phyloP scores from a whole-genome alignment of 2,329 filamentous ascomycete genomes.

The Mycosphaerella sp. region DNA sequence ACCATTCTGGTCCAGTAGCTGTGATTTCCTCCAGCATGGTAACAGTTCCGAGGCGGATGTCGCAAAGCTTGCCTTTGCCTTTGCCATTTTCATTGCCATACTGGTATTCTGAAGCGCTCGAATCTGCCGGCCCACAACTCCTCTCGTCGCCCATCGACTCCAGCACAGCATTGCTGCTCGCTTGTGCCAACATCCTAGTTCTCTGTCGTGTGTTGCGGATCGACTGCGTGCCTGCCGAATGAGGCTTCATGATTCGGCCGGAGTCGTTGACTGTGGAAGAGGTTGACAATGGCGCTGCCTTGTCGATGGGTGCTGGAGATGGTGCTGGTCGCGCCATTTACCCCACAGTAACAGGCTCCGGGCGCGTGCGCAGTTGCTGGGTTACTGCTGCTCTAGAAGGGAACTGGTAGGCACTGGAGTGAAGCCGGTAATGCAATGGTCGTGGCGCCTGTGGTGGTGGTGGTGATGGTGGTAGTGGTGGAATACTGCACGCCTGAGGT shows the following conservation, averaged over 20 bases:
- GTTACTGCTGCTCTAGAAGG: not conserved
- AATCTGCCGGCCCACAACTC: slow-evolving; percentile 1
- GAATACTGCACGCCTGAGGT: too few relatives aligned
- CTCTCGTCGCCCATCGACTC: slow-evolving; percentile 17
- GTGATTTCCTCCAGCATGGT: slow-evolving; percentile 3
- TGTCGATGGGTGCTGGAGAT: not conserved
- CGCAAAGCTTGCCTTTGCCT: slow-evolving; percentile 12
- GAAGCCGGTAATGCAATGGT: not conserved
- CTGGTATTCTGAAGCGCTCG: not conserved
- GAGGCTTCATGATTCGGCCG: slow-evolving; percentile 15
- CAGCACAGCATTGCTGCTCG: slow-evolving; percentile 14
- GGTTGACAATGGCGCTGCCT: slow-evolving; percentile 3
- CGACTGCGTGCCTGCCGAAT: slow-evolving; percentile 1
- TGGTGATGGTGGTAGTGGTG: not conserved
- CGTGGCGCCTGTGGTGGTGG: not conserved
- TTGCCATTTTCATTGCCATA: too few relatives aligned
- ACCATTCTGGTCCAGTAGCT: slow-evolving; percentile 7
- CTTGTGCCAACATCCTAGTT: slow-evolving; percentile 16
- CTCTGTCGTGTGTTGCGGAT: slow-evolving; percentile 13
- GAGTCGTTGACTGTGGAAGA: slow-evolving; percentile 7
- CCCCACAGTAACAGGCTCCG: not conserved
- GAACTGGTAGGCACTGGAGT: not conserved
- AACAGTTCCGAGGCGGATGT: not conserved
- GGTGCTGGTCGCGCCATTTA: slow-evolving; percentile 11
- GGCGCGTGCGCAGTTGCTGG: too few relatives aligned